Evolutionary conservation across 805 yeast species (phyloP).

Genomic region (Saturnispora mendoncae): DNA sequence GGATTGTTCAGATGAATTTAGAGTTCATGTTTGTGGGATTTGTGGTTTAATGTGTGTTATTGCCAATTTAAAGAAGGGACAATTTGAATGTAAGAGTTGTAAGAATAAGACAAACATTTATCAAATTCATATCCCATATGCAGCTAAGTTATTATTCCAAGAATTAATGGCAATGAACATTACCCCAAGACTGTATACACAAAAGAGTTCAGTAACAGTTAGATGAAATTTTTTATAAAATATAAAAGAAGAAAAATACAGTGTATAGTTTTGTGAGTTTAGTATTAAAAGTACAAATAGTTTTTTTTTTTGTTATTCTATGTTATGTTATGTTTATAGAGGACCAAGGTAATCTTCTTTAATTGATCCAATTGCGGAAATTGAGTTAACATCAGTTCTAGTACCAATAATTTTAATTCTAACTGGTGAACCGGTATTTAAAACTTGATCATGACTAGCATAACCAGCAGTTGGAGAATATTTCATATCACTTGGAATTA

Average conservation of each 20-base stretch:
- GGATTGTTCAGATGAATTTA: constrained; percentile 98
- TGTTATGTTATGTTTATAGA: too few species aligned
- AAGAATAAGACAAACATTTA: constrained; percentile 96
- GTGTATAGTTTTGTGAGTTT: neutral
- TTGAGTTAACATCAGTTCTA: constrained; percentile 93
- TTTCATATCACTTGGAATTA: constrained; percentile 88
- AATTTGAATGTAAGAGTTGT: constrained; percentile 97
- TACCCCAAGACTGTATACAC: constrained; percentile 95
- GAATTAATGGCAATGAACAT: constrained; percentile 99
- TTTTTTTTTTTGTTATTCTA: too few species aligned
- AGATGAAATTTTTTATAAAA: constrained; percentile 17
- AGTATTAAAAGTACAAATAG: constrained; percentile 9
- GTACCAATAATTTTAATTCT: constrained; percentile 96
- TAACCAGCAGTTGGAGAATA: constrained; percentile 97
- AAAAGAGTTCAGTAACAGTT: constrained; percentile 32
- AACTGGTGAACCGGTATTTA: constrained; percentile 88
- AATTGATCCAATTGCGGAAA: constrained; percentile 95
- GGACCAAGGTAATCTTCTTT: constrained; percentile 97
- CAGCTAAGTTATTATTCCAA: constrained; percentile 96
- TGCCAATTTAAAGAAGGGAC: constrained; percentile 95
- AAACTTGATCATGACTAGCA: constrained; percentile 88
- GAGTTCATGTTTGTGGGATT: constrained; percentile 96
- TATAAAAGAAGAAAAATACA: neutral
- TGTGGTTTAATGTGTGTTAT: constrained; percentile 98
- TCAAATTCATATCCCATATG: constrained; percentile 96